Evolutionary conservation across 306 rosid genomes (phyloP), one percentile per base, ranked within the genome.

Genomic region (Inga laurina): DNA sequence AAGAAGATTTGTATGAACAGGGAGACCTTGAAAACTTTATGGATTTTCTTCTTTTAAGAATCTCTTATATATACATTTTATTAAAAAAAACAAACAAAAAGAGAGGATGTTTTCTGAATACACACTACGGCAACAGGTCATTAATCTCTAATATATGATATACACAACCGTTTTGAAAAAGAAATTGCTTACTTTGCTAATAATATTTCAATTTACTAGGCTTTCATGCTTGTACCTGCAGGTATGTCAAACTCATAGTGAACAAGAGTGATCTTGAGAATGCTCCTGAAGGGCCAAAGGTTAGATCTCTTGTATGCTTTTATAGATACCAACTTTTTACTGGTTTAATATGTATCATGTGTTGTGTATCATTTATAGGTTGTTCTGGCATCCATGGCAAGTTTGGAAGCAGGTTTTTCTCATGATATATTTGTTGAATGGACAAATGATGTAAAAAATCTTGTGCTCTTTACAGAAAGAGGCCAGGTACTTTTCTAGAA

Each of bases 211-310:
- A 79, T 85, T 89, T 70, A 87, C 51, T 14, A 59, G 84, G 80
- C 49, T 81, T 83, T 71, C 59, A 84, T 90, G 79, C 80, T 8
- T 70, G 87, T 76, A 54, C 83, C 84, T 89, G 90, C 91, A 94
- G 99, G 87, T 85, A 90, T 78, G 56, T 96, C 65, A 88, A 88
- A 64, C 94, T 93, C 83, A 41, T 92, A 64, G 85, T 91, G 45
- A 93, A 84, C 90, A 96, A 91, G 91, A 84, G 90, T 70, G 99
- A 96, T 22, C 98, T 93, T 82, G 98, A 96, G 78, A 89, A 87
- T 89, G 96, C 92, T 88, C 94, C 99, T 34, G 97, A 92, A 15
- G 98, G 97, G 74, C 99, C 99, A 67, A 96, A 93, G 99, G 99
- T 93, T 80, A 65, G 86, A 74, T 79, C 41, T 10, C 48, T 67